phyloP scores from a whole-genome alignment of 2,329 filamentous ascomycete species.

The Tricladium varicosporioides region DNA sequence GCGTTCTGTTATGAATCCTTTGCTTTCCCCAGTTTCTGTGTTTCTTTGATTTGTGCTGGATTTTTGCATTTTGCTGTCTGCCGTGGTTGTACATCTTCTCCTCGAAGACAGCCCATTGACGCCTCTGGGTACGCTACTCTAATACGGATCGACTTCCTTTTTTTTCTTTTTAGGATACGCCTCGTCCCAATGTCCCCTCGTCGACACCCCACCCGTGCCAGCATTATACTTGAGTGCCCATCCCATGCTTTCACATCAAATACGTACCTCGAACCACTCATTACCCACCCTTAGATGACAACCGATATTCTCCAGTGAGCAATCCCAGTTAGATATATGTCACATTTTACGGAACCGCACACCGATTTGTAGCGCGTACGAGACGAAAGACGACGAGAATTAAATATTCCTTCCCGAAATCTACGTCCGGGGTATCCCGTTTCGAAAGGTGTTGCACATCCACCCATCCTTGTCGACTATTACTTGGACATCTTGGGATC shows the following conservation, averaged over 20 bases:
- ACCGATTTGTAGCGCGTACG: neutral
- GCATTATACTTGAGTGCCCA: neutral
- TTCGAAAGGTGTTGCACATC: neutral
- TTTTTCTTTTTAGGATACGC: neutral
- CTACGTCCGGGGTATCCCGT: neutral
- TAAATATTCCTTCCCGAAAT: neutral
- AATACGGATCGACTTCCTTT: slow-evolving; percentile 4
- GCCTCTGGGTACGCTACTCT: neutral
- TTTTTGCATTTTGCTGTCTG: neutral
- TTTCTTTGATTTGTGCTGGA: neutral
- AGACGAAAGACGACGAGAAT: neutral
- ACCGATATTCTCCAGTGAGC: neutral
- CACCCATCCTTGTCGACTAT: neutral
- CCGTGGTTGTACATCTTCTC: neutral
- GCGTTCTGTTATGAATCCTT: neutral
- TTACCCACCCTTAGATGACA: neutral
- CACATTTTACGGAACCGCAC: neutral
- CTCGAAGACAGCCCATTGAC: neutral
- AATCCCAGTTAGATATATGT: neutral
- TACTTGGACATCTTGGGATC: neutral
- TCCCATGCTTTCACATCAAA: neutral
- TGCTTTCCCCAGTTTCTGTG: neutral
- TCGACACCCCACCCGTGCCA: slow-evolving; percentile 13
- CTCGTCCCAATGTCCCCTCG: slow-evolving; percentile 1
- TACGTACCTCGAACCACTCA: neutral